A percentile compares a stretch with the other conserved stretches of the same genome.
Conservation (phyloP, 768 basidiomycete genomes). For the Mrakia hoshinonis region DNA sequence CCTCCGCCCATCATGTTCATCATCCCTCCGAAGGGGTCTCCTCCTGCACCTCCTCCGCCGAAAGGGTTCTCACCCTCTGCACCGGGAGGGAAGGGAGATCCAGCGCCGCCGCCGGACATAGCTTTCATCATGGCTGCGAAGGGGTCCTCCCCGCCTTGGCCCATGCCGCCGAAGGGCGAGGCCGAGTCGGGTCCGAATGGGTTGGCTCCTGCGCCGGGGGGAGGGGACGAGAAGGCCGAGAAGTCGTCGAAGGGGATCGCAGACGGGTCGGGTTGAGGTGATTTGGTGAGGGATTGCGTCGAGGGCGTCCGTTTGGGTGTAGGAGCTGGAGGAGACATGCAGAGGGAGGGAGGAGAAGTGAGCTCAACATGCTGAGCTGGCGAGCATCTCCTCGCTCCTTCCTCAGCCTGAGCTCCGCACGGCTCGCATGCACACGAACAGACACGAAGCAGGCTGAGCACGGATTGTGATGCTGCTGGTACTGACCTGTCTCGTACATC, state of each 20-base stretch:
- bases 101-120: conserved; percentile 15
- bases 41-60: background rate
- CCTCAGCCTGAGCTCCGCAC: background rate
- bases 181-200: background rate
- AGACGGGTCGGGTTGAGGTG: background rate
- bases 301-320: background rate
- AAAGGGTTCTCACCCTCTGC: background rate
- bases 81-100: background rate
- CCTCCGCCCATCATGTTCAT: background rate
- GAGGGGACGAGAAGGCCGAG: background rate
- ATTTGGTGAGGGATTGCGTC: conserved; percentile 4
- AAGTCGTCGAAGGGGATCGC: background rate
- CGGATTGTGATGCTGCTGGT: background rate
- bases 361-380: background rate
- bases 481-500: conserved; percentile 22
- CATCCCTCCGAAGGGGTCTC: conserved; percentile 8
- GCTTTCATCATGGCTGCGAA: conserved; percentile 20
- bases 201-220: background rate
- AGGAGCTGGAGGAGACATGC: background rate
- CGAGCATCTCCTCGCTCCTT: background rate
- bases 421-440: background rate
- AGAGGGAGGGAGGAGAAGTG: conserved; percentile 2
- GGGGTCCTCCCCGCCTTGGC: background rate
- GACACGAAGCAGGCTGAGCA: background rate
- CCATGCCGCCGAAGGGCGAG: background rate